Conservation (phyloP, 2,329 filamentous ascomycete species). For the Ceratocystis cacaofunesta region DNA sequence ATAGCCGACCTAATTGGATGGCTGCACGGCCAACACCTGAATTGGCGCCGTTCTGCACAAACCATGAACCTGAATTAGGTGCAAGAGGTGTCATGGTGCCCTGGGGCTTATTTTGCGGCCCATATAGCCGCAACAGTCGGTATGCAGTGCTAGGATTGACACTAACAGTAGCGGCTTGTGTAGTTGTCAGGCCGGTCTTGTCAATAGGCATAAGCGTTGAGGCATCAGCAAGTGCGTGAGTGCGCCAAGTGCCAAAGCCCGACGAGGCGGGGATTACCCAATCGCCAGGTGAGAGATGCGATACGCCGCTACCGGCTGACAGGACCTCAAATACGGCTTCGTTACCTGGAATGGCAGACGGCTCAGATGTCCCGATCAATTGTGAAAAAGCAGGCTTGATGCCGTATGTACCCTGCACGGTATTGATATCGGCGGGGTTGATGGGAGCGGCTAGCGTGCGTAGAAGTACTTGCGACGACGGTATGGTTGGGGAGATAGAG, state of each 20-base stretch:
- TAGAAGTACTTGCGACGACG: constrained; percentile 51
- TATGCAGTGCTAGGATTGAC: constrained; percentile 94
- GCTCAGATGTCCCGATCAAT: constrained; percentile 58
- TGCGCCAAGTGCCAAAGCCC: constrained; percentile 87
- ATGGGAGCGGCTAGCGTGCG: constrained; percentile 82
- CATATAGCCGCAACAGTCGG: constrained; percentile 74
- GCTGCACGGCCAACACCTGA: constrained; percentile 81
- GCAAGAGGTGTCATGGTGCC: constrained; percentile 31
- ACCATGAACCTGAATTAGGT: constrained; percentile 57
- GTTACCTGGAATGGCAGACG: constrained; percentile 70
- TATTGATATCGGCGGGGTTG: constrained; percentile 96
- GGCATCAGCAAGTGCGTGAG: constrained; percentile 57
- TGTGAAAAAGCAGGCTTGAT: constrained; percentile 65
- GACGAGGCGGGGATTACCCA: constrained; percentile 83
- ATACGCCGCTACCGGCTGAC: constrained; percentile 43
- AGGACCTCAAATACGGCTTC: constrained; percentile 91
- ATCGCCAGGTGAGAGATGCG: constrained; percentile 54
- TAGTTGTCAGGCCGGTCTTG: constrained; percentile 51
- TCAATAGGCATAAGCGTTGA: constrained; percentile 53
- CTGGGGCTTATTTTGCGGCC: constrained; percentile 30
- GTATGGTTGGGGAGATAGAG: constrained; percentile 62
- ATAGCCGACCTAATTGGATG: constrained; percentile 71
- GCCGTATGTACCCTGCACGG: constrained; percentile 92
- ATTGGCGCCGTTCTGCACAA: constrained; percentile 95
- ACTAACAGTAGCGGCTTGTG: constrained; percentile 74